These are phyloP conservation scores for Macrolepiota albuminosa DNA, from an alignment of 768 basidiomycete species.

Conservation along the genomic window DNA sequence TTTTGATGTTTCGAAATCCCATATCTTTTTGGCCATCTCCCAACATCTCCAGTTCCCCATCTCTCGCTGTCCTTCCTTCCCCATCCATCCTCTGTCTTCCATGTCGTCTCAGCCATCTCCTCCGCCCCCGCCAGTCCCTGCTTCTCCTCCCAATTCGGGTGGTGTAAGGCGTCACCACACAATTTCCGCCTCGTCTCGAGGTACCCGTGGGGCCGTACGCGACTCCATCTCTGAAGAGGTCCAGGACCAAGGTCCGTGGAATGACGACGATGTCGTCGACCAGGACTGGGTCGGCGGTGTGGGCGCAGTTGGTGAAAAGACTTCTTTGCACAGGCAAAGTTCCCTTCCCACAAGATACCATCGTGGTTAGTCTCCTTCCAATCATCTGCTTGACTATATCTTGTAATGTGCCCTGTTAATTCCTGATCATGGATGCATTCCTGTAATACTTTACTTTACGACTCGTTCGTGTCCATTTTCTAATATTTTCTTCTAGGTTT, in stretches of 20 bases:
- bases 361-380: constrained; percentile 45
- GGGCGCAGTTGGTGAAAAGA: constrained; percentile 81
- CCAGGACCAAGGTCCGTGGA: constrained; percentile 51
- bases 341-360: constrained; percentile 80
- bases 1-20: constrained; percentile 9
- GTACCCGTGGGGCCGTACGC: constrained; percentile 54
- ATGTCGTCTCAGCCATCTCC: constrained; percentile 33
- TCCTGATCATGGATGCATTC: constrained; percentile 18
- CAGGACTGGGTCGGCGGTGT: constrained; percentile 80
- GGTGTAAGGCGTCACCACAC: constrained; percentile 81
- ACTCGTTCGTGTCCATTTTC: constrained; percentile 3
- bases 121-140: constrained; percentile 34
- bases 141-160: constrained; percentile 35
- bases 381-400: neutral
- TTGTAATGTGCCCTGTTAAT: constrained; percentile 15
- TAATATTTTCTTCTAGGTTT: constrained; percentile 36
- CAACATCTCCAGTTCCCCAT: constrained; percentile 2
- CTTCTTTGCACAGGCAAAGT: constrained; percentile 72
- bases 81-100: neutral
- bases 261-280: constrained; percentile 74
- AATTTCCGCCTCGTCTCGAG: constrained; percentile 70
- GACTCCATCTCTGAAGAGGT: constrained; percentile 66
- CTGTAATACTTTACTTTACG: constrained; percentile 16
- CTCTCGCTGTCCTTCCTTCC: constrained; percentile 7
- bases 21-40: constrained; percentile 15